Evolutionary conservation across 345 rosid species (phyloP), one percentile per base, ranked within the genome.

Genomic region (Anacardium occidentale): DNA sequence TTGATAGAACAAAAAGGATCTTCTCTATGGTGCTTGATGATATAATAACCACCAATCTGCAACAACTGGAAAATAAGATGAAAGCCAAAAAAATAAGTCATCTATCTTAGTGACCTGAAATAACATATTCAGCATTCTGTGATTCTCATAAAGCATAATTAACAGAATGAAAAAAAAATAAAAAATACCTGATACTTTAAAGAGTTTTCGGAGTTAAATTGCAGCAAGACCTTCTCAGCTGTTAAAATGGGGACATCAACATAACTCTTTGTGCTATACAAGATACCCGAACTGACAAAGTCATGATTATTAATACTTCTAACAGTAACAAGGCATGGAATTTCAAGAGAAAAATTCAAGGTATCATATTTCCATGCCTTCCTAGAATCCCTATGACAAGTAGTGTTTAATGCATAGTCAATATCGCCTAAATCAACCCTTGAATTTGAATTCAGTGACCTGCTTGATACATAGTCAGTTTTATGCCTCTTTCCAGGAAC

Each of bases 11-110:
- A 85, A 45, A 85, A 75, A 68, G 84, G 73, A 76, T 85, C 91
- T 72, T 84, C 86, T 26, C 37, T 24, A 32, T 64, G 65, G 70
- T 89, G 92, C 74, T 83, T 91, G 74, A 85, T 76, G 60, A 90
- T 75, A 80, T 91, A 92, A 79, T 75, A 89, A 64, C 83, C 74
- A 48, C 91, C 98, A 78, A 91, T 87, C 86, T 89, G 88, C 85
- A 94, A 79, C 29, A 50, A 66, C 97, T 91, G 92, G 92, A 75
- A 81, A 79, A 47, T 76, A 20, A 74, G 60, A 74, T 77, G 55
- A 56, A 75, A 52, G 79, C 78, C 15, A 70, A 58, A 44, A 70
- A 58, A 44, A 53, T 2, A 57, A 18, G 20, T 17, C 10, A 13
- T 47, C 61, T 50, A 13, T 21, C 42, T n/a, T 63, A 57, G 52